Conservation (phyloP, 192 early-diverging fungal species). For the Coemansia sp. region DNA sequence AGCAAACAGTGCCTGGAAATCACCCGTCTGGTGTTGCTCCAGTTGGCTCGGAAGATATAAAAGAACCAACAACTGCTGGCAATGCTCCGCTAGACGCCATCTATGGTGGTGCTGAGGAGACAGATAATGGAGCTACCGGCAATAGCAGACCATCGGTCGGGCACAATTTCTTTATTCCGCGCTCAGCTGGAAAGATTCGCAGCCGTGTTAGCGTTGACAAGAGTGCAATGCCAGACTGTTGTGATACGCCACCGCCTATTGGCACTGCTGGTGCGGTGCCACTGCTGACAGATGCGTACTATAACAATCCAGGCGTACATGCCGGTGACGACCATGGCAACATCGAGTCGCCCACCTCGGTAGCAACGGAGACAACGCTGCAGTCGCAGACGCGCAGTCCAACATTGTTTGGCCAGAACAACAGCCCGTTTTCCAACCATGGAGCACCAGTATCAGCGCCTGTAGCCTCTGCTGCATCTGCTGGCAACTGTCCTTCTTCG, state of each 20-base stretch:
- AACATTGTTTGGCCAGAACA: conserved; percentile 10
- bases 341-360: not conserved
- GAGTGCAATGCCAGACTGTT: not conserved
- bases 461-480: not conserved
- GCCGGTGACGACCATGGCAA: not conserved
- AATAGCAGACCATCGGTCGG: not conserved
- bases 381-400: conserved; percentile 26
- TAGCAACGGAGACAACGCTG: not conserved
- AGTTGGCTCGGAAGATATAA: not conserved
- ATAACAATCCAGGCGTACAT: not conserved
- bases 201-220: conserved; percentile 7
- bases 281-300: not conserved
- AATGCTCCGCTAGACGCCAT: not conserved
- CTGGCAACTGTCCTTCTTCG: not conserved
- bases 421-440: conserved; percentile 13
- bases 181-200: conserved; percentile 23
- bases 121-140: not conserved
- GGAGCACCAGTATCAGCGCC: conserved; percentile 2
- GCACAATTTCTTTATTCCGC: conserved; percentile 14
- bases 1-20: not conserved
- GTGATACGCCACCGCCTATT: not conserved
- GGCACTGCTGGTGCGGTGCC: not conserved
- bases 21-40: not conserved
- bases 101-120: not conserved
- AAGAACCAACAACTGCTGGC: not conserved